Evolutionary conservation across 78 protist genomes (phyloP).

Genomic region (Bodo saltans): DNA sequence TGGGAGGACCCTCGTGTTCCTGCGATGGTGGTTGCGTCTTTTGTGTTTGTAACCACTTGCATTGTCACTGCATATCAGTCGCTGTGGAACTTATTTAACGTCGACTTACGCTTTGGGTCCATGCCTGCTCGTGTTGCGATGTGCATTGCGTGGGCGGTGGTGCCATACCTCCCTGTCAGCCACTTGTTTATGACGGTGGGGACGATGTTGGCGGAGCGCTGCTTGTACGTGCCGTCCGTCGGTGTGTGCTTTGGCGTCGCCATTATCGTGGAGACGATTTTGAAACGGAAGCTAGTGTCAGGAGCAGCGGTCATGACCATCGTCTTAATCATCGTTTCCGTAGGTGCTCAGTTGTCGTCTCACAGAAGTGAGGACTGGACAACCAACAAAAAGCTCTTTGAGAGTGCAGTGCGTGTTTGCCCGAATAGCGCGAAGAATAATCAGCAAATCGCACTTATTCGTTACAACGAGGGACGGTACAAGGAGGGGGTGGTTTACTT

Average conservation of each 20-base stretch:
- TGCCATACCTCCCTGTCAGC: background rate
- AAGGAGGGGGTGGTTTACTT: background rate
- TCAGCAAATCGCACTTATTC: slow-evolving; percentile 2
- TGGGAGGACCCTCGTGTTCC: no score
- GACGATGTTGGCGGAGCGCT: slow-evolving; percentile 18
- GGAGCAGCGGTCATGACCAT: background rate
- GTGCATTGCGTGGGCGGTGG: background rate
- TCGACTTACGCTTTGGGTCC: no score
- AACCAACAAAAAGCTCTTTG: background rate
- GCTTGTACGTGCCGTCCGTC: background rate
- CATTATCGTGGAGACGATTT: background rate
- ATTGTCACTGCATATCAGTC: no score
- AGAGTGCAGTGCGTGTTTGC: slow-evolving; percentile 18
- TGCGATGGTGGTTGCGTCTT: no score
- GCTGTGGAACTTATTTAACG: no score
- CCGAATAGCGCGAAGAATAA: slow-evolving; percentile 14
- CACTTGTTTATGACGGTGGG: slow-evolving; percentile 12
- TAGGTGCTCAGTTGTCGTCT: background rate
- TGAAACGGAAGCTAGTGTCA: background rate
- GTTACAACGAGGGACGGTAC: background rate
- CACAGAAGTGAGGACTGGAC: slow-evolving; percentile 1
- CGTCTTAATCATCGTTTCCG: background rate
- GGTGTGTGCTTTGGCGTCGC: slow-evolving; percentile 1
- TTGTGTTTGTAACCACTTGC: no score
- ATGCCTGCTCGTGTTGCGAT: no score